These are phyloP conservation scores for Cyberlindnera bimundalis DNA, from an alignment of 805 yeast species.

Conservation along the genomic window DNA sequence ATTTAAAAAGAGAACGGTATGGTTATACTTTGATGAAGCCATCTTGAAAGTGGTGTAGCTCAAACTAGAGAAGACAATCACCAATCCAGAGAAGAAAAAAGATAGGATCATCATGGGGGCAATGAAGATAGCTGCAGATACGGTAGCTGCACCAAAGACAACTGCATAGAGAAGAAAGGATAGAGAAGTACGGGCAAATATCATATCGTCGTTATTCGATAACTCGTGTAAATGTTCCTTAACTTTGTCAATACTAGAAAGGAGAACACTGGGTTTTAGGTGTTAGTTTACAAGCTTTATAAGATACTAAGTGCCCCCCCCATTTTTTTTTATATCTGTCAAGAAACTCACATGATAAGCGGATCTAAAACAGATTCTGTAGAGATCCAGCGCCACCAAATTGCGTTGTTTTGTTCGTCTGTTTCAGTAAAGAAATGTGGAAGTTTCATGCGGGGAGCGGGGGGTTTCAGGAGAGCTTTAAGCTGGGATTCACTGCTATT, in stretches of 20 bases:
- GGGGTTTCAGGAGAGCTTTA: no score
- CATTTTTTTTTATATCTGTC: no score
- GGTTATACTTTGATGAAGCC: constrained; percentile 27
- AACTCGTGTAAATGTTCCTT: not conserved
- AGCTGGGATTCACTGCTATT: no score
- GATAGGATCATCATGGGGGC: constrained; percentile 24
- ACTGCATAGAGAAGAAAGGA: constrained; percentile 19
- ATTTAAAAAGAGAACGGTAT: constrained; percentile 25
- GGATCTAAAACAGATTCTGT: constrained; percentile 15
- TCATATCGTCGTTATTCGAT: not conserved
- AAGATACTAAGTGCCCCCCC: not conserved
- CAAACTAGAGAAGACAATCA: constrained; percentile 24
- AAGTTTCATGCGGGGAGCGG: no score
- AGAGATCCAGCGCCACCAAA: constrained; percentile 16
- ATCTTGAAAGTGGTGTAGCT: constrained; percentile 25
- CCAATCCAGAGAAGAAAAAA: constrained; percentile 26
- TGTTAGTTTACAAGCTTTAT: no score
- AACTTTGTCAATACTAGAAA: not conserved
- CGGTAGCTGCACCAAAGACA: constrained; percentile 15
- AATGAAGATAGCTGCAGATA: constrained; percentile 19
- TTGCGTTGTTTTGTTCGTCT: constrained; percentile 14
- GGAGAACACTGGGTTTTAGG: not conserved
- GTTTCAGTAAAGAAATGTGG: not conserved
- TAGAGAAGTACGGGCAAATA: constrained; percentile 16
- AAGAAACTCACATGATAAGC: constrained; percentile 17